Percentiles rank a stretch among this genome's conserved stretches.
Evolutionary conservation across 768 basidiomycete species (phyloP).

Genomic region (Boletus tomentosulus): DNA sequence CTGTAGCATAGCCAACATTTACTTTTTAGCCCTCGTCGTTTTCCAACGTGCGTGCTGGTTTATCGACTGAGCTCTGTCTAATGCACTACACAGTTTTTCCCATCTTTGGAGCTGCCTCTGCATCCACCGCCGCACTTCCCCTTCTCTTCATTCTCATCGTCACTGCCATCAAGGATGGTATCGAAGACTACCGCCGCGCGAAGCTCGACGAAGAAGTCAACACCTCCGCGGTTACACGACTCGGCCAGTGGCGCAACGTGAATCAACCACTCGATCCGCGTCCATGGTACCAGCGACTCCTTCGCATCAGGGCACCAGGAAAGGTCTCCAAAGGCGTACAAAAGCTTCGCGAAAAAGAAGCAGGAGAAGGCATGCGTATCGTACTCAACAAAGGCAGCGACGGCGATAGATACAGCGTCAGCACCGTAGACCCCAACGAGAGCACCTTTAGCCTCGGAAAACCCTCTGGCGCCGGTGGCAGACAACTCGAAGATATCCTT

Average conservation of each 20-base stretch:
- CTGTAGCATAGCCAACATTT: constrained; percentile 81
- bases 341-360: constrained; percentile 80
- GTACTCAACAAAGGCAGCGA: constrained; percentile 48
- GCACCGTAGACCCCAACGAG: constrained; percentile 41
- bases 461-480: constrained; percentile 40
- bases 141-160: constrained; percentile 82
- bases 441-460: constrained; percentile 40
- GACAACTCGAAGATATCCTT: constrained; percentile 62
- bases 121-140: constrained; percentile 79
- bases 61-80: constrained; percentile 1
- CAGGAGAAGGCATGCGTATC: constrained; percentile 58
- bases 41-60: constrained; percentile 55
- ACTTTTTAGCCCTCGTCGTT: constrained; percentile 81
- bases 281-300: constrained; percentile 67
- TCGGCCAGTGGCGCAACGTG: constrained; percentile 86
- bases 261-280: constrained; percentile 81
- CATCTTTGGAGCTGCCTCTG: constrained; percentile 84
- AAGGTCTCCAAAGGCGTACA: constrained; percentile 81
- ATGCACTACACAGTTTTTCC: constrained; percentile 61
- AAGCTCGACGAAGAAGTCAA: constrained; percentile 90
- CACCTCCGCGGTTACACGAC: constrained; percentile 86
- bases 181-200: constrained; percentile 94
- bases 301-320: constrained; percentile 67
- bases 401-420: constrained; percentile 36
- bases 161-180: constrained; percentile 92